A percentile compares a stretch with the other conserved stretches of the same genome.
Conservation (phyloP, 768 basidiomycete species). For the Tricholoma matsutake region DNA sequence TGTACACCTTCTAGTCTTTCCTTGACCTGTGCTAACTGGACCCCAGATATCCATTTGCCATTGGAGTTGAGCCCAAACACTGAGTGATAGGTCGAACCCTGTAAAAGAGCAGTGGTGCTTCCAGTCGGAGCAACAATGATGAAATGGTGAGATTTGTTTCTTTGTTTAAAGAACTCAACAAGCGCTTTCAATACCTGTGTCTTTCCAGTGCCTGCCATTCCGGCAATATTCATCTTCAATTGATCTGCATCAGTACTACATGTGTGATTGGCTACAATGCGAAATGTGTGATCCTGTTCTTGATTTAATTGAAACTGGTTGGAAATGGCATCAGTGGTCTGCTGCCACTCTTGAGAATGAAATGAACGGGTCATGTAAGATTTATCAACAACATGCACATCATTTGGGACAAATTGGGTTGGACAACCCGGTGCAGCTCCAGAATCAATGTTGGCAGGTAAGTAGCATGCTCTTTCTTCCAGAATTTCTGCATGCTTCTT, state of each 20-base stretch:
- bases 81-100: no score
- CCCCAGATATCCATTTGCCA: neutral
- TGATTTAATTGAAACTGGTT: conserved; percentile 20
- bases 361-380: conserved; percentile 9
- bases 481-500: neutral
- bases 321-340: conserved; percentile 3
- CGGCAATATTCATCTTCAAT: conserved; percentile 29
- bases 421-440: neutral
- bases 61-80: no score
- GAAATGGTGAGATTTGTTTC: conserved; percentile 20
- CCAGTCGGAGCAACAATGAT: conserved; percentile 31
- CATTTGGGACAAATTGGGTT: neutral
- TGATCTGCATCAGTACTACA: conserved; percentile 4
- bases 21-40: conserved; percentile 10
- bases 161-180: no score
- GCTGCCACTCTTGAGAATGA: neutral
- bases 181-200: no score
- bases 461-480: neutral
- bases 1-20: no score
- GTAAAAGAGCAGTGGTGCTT: conserved; percentile 25
- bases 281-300: conserved; percentile 30
- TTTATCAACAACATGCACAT: conserved; percentile 6
- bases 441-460: neutral
- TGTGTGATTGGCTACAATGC: conserved; percentile 24
- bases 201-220: no score